Base-by-base conservation (phyloP, 2,329 filamentous ascomycete genomes). In the Alternaria hordeiaustralica region DNA sequence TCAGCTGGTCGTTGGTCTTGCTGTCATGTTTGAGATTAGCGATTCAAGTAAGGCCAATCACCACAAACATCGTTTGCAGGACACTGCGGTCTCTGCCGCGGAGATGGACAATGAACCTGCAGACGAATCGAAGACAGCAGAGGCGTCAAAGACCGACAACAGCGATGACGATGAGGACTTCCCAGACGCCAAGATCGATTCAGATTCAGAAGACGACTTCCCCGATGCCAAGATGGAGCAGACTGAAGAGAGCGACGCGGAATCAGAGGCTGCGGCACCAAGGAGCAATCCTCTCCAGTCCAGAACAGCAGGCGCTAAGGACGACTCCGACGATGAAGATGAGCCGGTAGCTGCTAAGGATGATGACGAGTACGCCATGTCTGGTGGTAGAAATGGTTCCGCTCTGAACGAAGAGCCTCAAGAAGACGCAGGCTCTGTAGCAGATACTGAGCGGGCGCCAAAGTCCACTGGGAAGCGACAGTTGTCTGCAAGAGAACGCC, bases 1-100 rank as follows among this genome's bases (percentile, higher is more conserved):
- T 7, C 94, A 95, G 73, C 84, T 98, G 26, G 84, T 97, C 2
- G 87, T 99, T 30, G 96, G 96, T 0, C 92, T 98, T 75, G 94
- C 90, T 2, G 86, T 97, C 47, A 86, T 97, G 80, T 99, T 97
- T 80, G 90, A 89, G 72, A 90, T 98, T 56, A 97, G 93, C 72
- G 92, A 96, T 60, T 92, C 94, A 73, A 97, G 94, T 80, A 92
- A 93, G 77, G 87, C 85, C 5, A 91, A 89, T 61, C 94, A 97
- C 78, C 85, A 89, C 45, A 95, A 92, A 77, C 91, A 96, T 77
- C 86, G 90, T 58, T 68, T 90, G 33, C 82, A 85, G n/a, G 82
- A 84, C 56, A 69, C 70, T n/a, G 65, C 65, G 28, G 63, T 65
- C 58, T 59, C 66, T 51, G 72, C 67, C 55, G 71, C 69, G 13